Conservation (phyloP, 345 rosid species). For the Aurinia saxatilis region DNA sequence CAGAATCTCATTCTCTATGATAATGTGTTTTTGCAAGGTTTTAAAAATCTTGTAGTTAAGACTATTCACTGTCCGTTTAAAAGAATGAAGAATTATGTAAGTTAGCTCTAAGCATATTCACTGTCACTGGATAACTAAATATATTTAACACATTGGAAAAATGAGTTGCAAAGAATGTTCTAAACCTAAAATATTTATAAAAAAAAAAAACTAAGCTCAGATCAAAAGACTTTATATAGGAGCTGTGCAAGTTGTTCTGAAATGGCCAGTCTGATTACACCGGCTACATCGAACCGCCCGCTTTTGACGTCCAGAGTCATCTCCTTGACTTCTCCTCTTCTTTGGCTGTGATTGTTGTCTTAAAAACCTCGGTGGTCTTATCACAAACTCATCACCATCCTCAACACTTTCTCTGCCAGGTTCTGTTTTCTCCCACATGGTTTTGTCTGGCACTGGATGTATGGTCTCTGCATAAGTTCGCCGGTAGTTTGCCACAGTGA, state of each 20-base stretch:
- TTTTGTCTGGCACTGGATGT: slow-evolving; percentile 91
- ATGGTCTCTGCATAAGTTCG: slow-evolving; percentile 84
- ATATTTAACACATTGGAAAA: not conserved
- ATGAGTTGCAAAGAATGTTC: slow-evolving; percentile 21
- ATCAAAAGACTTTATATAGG: slow-evolving; percentile 42
- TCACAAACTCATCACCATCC: slow-evolving; percentile 40
- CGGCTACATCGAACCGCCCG: slow-evolving; percentile 95
- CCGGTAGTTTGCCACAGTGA: slow-evolving; percentile 86
- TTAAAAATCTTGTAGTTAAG: too few relatives aligned
- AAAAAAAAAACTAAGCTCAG: not conserved
- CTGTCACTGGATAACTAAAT: not conserved
- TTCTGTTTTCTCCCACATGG: slow-evolving; percentile 61
- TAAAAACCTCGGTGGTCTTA: slow-evolving; percentile 70
- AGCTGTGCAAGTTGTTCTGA: slow-evolving; percentile 95
- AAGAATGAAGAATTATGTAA: too few relatives aligned
- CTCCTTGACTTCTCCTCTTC: slow-evolving; percentile 85
- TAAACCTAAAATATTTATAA: slow-evolving; percentile 5
- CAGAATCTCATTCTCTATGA: not conserved
- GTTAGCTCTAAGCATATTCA: too few relatives aligned
- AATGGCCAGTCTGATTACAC: slow-evolving; percentile 93
- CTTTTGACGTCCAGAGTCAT: slow-evolving; percentile 77
- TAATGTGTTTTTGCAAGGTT: not conserved
- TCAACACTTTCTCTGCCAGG: slow-evolving; percentile 36
- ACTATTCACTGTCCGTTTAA: too few relatives aligned
- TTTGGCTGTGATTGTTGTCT: slow-evolving; percentile 77